A percentile compares a stretch with the other conserved stretches of the same genome.
Evolutionary conservation across 108 stramenopile genomes (phyloP).

Genomic region (Cyclotella cryptica): DNA sequence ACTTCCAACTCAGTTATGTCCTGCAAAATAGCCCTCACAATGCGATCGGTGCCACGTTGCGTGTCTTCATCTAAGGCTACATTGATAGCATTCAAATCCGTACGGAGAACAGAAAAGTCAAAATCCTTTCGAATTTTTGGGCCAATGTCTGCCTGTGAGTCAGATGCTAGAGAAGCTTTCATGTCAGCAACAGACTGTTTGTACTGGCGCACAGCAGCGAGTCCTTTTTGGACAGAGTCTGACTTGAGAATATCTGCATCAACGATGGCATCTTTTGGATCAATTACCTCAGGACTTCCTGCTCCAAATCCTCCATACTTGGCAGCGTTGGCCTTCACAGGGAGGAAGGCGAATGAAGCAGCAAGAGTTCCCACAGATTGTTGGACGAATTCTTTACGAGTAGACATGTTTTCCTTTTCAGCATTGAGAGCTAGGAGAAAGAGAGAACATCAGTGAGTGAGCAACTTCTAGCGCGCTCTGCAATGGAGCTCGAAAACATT

Average conservation of each 20-base stretch:
- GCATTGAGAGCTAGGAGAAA: slow-evolving; percentile 40
- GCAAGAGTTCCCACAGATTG: slow-evolving; percentile 55
- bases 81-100: slow-evolving; percentile 83
- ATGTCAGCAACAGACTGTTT: slow-evolving; percentile 65
- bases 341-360: slow-evolving; percentile 48
- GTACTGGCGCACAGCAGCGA: slow-evolving; percentile 63
- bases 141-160: slow-evolving; percentile 80
- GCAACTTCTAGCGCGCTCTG: not conserved
- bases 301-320: slow-evolving; percentile 82
- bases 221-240: slow-evolving; percentile 71
- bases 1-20: slow-evolving; percentile 89
- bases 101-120: slow-evolving; percentile 77
- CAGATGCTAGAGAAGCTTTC: slow-evolving; percentile 53
- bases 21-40: slow-evolving; percentile 90
- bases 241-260: slow-evolving; percentile 74
- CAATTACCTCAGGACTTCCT: slow-evolving; percentile 77
- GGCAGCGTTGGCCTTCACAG: slow-evolving; percentile 78
- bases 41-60: slow-evolving; percentile 91
- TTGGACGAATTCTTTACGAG: slow-evolving; percentile 67
- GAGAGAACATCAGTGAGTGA: not conserved
- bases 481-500: not conserved
- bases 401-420: slow-evolving; percentile 28
- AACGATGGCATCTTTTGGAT: slow-evolving; percentile 77
- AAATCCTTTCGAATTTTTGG: slow-evolving; percentile 81
- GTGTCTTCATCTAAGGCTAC: slow-evolving; percentile 93